Evolutionary conservation across 2,329 filamentous ascomycete genomes (phyloP), one percentile per base, ranked within the genome.

Genomic region (Geoglossum cookeanum): DNA sequence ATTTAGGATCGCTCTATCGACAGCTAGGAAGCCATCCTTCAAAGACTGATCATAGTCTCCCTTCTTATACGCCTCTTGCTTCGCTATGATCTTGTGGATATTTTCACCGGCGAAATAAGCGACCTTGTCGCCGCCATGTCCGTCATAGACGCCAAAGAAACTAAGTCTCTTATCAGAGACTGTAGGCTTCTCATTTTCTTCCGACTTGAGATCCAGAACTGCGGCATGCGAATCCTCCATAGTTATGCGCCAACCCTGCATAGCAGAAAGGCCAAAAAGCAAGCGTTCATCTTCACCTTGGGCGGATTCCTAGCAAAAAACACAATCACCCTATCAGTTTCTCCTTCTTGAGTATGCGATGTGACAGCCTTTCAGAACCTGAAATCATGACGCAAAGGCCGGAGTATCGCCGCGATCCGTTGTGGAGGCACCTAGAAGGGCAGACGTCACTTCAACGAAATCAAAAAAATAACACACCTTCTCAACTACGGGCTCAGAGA

Each of bases 211-310:
- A 71, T 97, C 87, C 68, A 98, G 85, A 56, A 97, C 75, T 58
- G 86, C 80, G 60, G 87, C 87, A 74, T 98, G 92, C 62, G 92
- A 83, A 70, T 98, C 92, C 72, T 98, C 92, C 92, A 98, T 98
- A 76, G 87, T 95, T 74, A 98, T 97, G 75, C 92, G 86, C 92
- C 92, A 98, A 76, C 92, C 92, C 74, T 98, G 92, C 92, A 98
- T 98, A 72, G 89, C 89, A 63, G 92, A 98, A 63, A 97, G 83
- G 68, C 92, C 92, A 72, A 87, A 98, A 69, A 92, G 74, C 69
- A 95, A 82, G 69, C 87, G 84, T 63, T 94, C 89, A 86, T 97
- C 90, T 74, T 88, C 83, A 72, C 90, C 90, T 69, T 83, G 83
- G 70, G 85, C 83, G 67, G 92, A 98, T 74, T 83, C 78, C 92